A percentile compares a stretch with the other conserved stretches of the same genome.
Evolutionary conservation across 176 grass and related monocot species (phyloP).

Genomic region (Raddia distichophylla): DNA sequence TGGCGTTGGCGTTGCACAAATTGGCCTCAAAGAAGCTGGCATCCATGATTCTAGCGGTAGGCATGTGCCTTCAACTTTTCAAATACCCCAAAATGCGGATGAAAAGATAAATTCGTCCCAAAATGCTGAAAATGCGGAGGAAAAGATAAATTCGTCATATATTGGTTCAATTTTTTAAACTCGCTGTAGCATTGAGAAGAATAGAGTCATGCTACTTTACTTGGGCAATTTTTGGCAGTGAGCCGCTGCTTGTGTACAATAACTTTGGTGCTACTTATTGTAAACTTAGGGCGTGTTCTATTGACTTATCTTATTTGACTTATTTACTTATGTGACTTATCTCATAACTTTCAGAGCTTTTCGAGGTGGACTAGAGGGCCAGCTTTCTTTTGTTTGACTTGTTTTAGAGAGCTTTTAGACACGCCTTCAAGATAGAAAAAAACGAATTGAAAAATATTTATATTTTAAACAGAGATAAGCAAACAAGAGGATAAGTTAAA

Average conservation of each 20-base stretch:
- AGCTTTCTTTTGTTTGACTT: too few relatives aligned
- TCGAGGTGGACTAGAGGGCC: too few relatives aligned
- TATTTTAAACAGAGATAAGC: too few relatives aligned
- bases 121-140: not conserved
- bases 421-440: too few relatives aligned
- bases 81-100: not conserved
- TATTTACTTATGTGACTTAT: too few relatives aligned
- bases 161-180: not conserved
- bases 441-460: too few relatives aligned
- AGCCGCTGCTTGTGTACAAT: not conserved
- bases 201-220: not conserved
- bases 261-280: constrained; percentile 9
- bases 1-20: not conserved
- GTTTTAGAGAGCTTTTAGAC: too few relatives aligned
- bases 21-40: not conserved
- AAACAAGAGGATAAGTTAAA: too few relatives aligned
- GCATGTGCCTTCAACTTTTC: not conserved
- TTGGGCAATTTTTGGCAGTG: not conserved
- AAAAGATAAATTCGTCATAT: not conserved
- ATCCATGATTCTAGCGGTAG: not conserved
- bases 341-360: too few relatives aligned
- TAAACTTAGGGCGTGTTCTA: not conserved
- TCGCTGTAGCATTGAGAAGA: not conserved
- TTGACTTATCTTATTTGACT: too few relatives aligned
- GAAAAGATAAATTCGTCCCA: not conserved